Conservation (phyloP, 2,329 filamentous ascomycete genomes). For the Metarhizium sp. region DNA sequence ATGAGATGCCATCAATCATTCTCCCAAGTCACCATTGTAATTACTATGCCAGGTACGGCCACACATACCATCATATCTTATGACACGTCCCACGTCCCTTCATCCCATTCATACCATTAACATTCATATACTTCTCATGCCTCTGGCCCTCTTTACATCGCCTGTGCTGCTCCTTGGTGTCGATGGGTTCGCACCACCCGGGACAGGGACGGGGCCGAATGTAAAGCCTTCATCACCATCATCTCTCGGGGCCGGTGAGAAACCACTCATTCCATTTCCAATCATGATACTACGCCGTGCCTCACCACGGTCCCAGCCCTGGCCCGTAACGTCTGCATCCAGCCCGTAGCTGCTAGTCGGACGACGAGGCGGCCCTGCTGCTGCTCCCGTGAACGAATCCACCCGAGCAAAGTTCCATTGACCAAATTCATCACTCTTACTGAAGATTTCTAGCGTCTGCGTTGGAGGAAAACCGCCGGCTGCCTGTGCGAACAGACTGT, state of each 20-base stretch:
- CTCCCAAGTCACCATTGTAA: not conserved
- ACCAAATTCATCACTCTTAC: conserved; percentile 47
- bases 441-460: conserved; percentile 50
- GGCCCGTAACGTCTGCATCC: conserved; percentile 37
- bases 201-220: not conserved
- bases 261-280: conserved; percentile 40
- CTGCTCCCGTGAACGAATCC: conserved; percentile 19
- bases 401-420: conserved; percentile 51
- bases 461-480: conserved; percentile 27
- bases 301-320: conserved; percentile 41
- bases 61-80: not conserved
- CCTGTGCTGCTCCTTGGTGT: conserved; percentile 3
- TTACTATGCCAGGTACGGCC: not conserved
- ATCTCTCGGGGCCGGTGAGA: conserved; percentile 39
- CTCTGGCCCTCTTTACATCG: conserved; percentile 1
- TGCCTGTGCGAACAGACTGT: conserved; percentile 45
- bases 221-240: not conserved
- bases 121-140: not conserved
- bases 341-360: conserved; percentile 50
- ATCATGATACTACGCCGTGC: conserved; percentile 46
- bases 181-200: not conserved
- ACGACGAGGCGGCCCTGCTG: conserved; percentile 21
- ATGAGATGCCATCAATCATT: not conserved
- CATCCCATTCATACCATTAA: not conserved
- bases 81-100: not conserved